Evolutionary conservation across 192 early-diverging fungal genomes (phyloP).

Genomic region (Gaertneriomyces sp.): DNA sequence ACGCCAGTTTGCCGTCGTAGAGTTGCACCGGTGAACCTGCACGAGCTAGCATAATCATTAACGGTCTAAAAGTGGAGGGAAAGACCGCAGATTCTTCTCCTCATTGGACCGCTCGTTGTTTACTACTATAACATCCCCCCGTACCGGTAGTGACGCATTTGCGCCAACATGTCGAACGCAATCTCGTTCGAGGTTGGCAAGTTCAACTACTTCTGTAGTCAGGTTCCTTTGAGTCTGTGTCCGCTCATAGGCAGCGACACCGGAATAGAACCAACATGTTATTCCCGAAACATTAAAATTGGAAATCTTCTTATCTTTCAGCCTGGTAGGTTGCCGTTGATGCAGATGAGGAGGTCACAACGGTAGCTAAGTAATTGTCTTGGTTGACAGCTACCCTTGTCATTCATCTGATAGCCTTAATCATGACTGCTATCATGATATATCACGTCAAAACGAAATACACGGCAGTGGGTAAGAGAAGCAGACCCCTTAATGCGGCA

Average conservation of each 20-base stretch:
- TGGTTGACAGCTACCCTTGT: constrained; percentile 72
- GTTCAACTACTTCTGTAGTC: constrained; percentile 86
- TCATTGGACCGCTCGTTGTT: too few species aligned
- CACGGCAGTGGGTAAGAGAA: constrained; percentile 85
- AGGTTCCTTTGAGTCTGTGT: constrained; percentile 84
- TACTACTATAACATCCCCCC: too few species aligned
- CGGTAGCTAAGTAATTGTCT: neutral
- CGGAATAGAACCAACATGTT: constrained; percentile 86
- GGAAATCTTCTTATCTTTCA: constrained; percentile 85
- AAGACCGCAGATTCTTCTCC: too few species aligned
- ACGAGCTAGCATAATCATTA: too few species aligned
- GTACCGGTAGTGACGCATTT: too few species aligned
- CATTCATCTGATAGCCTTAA: constrained; percentile 84
- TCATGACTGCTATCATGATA: constrained; percentile 99
- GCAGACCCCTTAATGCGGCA: neutral
- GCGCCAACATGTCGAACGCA: neutral
- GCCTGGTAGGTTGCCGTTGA: constrained; percentile 47
- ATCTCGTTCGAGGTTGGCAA: constrained; percentile 61
- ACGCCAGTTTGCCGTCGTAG: too few species aligned
- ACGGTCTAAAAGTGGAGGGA: too few species aligned
- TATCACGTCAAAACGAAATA: constrained; percentile 97
- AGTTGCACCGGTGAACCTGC: too few species aligned
- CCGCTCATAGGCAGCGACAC: constrained; percentile 73
- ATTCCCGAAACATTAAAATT: constrained; percentile 92
- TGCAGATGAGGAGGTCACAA: neutral